Evolutionary conservation across 768 basidiomycete species (phyloP).

Genomic region (Baorangia bicolor): DNA sequence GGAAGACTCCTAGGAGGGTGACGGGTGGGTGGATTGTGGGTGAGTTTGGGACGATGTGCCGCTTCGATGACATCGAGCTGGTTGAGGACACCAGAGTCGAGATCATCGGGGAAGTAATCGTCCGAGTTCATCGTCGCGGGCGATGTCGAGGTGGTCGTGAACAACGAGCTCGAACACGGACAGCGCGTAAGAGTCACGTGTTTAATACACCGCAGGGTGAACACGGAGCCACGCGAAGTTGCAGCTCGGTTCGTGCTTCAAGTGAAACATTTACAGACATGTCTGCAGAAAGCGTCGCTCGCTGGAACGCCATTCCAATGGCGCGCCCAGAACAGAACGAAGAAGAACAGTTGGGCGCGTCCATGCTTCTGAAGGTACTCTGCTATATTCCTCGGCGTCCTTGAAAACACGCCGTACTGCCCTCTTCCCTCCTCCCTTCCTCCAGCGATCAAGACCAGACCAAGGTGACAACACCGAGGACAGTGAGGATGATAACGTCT

Average conservation of each 20-base stretch:
- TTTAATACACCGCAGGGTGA: background rate
- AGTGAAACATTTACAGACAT: constrained; percentile 34
- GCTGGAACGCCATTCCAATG: constrained; percentile 73
- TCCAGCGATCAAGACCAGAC: constrained; percentile 60
- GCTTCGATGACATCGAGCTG: constrained; percentile 75
- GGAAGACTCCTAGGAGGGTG: constrained; percentile 9
- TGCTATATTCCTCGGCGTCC: constrained; percentile 45
- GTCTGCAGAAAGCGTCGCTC: constrained; percentile 63
- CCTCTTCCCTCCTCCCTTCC: constrained; percentile 45
- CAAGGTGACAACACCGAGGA: constrained; percentile 41
- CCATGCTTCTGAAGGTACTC: constrained; percentile 66
- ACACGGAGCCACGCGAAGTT: background rate
- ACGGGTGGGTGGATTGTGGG: constrained; percentile 1
- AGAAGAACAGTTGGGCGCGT: constrained; percentile 22
- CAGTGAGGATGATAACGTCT: constrained; percentile 63
- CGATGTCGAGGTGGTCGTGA: constrained; percentile 2
- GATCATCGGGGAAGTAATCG: constrained; percentile 68
- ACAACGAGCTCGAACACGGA: background rate
- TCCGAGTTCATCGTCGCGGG: constrained; percentile 65
- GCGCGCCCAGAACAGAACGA: constrained; percentile 31
- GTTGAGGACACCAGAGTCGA: constrained; percentile 57
- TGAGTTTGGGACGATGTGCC: constrained; percentile 36
- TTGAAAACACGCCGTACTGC: constrained; percentile 52
- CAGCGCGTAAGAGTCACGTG: constrained; percentile 17
- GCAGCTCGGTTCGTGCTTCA: background rate